Conservation (phyloP, 208 protist species). For the Trypanosoma boissoni region DNA sequence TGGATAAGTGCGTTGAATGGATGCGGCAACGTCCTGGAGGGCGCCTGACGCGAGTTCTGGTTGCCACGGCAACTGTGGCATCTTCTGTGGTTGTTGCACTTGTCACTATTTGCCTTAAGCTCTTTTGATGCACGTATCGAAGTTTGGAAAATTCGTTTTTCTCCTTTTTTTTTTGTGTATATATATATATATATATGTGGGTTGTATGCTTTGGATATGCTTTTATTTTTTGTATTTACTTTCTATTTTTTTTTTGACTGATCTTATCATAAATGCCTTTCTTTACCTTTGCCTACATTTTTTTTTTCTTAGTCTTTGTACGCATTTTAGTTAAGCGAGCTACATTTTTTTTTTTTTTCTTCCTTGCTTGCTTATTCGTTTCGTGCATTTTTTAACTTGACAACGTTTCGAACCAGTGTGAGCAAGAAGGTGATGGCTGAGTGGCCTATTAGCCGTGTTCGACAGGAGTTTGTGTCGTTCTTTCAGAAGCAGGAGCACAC, state of each 20-base stretch:
- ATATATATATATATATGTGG: constrained; percentile 3
- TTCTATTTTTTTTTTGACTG: constrained; percentile 14
- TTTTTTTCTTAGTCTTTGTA: too few relatives aligned
- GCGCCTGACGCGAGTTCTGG: constrained; percentile 34
- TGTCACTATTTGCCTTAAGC: too few relatives aligned
- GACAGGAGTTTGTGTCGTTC: constrained; percentile 94
- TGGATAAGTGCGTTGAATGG: constrained; percentile 56
- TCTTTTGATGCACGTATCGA: too few relatives aligned
- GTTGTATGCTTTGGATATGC: too few relatives aligned
- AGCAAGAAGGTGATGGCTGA: constrained; percentile 29
- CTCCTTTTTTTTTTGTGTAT: not conserved
- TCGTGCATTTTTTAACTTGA: constrained; percentile 10
- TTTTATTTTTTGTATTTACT: constrained; percentile 13
- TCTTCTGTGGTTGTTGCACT: constrained; percentile 9
- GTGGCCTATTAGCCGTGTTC: constrained; percentile 86
- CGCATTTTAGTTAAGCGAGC: too few relatives aligned
- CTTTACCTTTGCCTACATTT: too few relatives aligned
- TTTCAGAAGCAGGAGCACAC: constrained; percentile 92
- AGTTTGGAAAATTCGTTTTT: too few relatives aligned
- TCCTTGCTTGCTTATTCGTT: not conserved
- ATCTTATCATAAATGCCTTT: too few relatives aligned
- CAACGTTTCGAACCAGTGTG: constrained; percentile 9
- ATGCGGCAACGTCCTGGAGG: constrained; percentile 48
- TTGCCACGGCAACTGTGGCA: constrained; percentile 13
- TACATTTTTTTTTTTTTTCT: constrained; percentile 15